Conservation (phyloP, 1,284 basidiomycete genomes). For the Ustilago loliicola region DNA sequence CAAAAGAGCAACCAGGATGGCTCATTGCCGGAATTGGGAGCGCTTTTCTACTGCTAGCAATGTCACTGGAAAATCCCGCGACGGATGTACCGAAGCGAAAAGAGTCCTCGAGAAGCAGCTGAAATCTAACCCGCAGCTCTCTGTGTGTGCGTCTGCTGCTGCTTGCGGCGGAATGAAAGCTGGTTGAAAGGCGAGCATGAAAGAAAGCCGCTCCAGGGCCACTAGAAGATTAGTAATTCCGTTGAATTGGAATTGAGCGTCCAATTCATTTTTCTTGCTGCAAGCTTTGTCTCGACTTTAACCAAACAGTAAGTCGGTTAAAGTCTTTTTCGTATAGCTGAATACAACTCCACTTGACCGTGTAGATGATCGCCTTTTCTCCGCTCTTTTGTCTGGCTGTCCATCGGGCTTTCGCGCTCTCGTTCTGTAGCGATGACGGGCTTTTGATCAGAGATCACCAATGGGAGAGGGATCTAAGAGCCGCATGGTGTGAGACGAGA, state of each 20-base stretch:
- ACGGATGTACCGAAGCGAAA: not conserved
- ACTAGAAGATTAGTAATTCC: not conserved
- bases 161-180: slow-evolving; percentile 7
- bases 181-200: not conserved
- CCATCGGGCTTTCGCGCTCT: slow-evolving; percentile 3
- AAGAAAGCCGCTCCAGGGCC: too few species aligned
- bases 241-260: not conserved
- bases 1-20: not conserved
- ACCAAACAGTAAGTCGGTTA: not conserved
- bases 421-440: slow-evolving; percentile 6
- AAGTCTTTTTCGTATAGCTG: not conserved
- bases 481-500: not conserved
- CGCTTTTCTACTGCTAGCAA: not conserved
- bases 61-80: not conserved
- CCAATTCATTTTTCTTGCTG: not conserved
- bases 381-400: not conserved
- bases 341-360: slow-evolving; percentile 6
- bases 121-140: too few species aligned
- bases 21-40: not conserved
- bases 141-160: too few species aligned
- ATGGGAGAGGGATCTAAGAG: not conserved
- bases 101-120: too few species aligned
- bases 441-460: slow-evolving; percentile 8
- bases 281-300: not conserved
- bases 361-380: slow-evolving; percentile 7